Evolutionary conservation across 2,329 filamentous ascomycete genomes (phyloP), one percentile per base, ranked within the genome.

Genomic region (Colletotrichum sp.): DNA sequence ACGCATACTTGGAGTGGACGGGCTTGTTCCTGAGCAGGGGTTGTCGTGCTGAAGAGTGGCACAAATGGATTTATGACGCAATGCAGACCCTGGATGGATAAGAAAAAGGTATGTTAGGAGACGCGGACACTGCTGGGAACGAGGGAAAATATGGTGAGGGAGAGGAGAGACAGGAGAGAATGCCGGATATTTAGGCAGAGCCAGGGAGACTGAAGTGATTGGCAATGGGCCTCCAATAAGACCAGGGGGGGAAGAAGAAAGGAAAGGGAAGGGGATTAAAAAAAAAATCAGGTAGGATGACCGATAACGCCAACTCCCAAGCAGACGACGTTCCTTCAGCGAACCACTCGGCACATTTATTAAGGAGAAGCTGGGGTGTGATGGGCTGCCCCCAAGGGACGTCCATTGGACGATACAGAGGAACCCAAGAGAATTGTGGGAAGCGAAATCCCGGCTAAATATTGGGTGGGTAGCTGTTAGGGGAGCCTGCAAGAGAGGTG

Each of bases 311-410:
- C 72, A 75, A 75, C 21, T 57, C 63, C 43, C 32, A 60, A 72
- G 68, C 18, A 64, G 60, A 63, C 68, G 24, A 64, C 30, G 68
- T 63, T 66, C 73, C 61, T 68, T 77, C 71, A 74, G 59, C 52
- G 30, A 30, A 68, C 77, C 77, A 78, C 75, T 77, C 71, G 75
- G 71, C 63, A 78, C 64, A 68, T 77, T 78, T 55, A 78, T 78
- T 78, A 75, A 78, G 77, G 77, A 78, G 77, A 75, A 78, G 65
- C 77, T 75, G 75, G 77, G 77, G 72, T 78, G 75, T 77, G 71
- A 78, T 71, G 77, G 55, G 68, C 71, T 72, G 61, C 77, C 59
- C 63, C 65, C 59, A 75, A 61, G 32, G 66, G 43, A 68, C 52
- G 39, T 64, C 75, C 68, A 77, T 78, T 76, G 77, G 77, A 66